Evolutionary conservation across 2,329 filamentous ascomycete species (phyloP).

Genomic region (Fusarium oxysporum): DNA sequence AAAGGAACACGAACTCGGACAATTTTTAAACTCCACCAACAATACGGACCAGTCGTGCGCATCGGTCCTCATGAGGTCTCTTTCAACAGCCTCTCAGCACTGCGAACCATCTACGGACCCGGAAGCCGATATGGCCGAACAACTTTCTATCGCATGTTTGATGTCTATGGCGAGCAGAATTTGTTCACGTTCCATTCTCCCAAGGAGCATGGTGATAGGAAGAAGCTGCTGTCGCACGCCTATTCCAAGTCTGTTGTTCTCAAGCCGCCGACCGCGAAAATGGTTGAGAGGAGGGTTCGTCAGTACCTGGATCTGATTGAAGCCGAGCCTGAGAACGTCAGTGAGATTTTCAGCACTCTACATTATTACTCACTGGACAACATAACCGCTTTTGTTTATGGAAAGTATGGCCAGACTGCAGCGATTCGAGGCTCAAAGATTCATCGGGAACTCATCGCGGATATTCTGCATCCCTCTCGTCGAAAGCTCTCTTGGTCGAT

Average conservation of each 20-base stretch:
- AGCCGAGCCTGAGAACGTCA: constrained; percentile 13
- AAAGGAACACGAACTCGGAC: constrained; percentile 55
- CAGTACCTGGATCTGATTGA: constrained; percentile 26
- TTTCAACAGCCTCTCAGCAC: constrained; percentile 55
- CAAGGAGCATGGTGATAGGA: constrained; percentile 59
- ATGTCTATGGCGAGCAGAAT: constrained; percentile 63
- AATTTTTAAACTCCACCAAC: constrained; percentile 56
- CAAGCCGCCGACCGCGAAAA: constrained; percentile 8
- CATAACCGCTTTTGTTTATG: constrained; percentile 30
- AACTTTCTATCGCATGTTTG: constrained; percentile 66
- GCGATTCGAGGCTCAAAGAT: constrained; percentile 21
- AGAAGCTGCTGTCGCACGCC: constrained; percentile 63
- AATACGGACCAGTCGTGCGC: constrained; percentile 61
- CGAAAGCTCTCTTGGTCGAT: constrained; percentile 33
- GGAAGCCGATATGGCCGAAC: constrained; percentile 63
- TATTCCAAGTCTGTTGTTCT: constrained; percentile 63
- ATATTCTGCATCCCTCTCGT: constrained; percentile 34
- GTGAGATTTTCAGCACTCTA: constrained; percentile 33
- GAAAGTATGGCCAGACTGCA: constrained; percentile 28
- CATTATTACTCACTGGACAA: constrained; percentile 37
- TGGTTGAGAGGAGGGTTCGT: constrained; percentile 36
- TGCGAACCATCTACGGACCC: constrained; percentile 66
- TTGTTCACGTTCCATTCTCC: constrained; percentile 62
- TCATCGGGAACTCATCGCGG: constrained; percentile 19
- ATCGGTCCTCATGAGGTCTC: constrained; percentile 60